Evolutionary conservation across 257 asterid species (phyloP).

Genomic region (Primulina eburnea): DNA sequence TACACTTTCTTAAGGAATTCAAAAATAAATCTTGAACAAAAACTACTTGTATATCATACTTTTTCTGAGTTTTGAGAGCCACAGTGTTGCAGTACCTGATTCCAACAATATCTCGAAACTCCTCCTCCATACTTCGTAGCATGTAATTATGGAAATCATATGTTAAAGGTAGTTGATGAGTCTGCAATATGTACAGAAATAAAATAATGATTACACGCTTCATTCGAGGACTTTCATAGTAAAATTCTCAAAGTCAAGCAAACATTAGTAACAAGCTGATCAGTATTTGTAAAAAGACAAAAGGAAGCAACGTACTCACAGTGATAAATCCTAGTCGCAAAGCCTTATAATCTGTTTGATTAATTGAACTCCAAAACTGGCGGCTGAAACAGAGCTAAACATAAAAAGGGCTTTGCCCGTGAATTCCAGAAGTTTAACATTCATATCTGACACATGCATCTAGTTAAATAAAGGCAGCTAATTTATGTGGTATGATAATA

Average conservation of each 20-base stretch:
- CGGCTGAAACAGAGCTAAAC: slow-evolving; percentile 95
- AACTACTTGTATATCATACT: not conserved
- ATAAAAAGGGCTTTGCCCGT: slow-evolving; percentile 12
- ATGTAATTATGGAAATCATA: slow-evolving; percentile 91
- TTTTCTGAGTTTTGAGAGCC: slow-evolving; percentile 1
- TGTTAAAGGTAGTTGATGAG: slow-evolving; percentile 80
- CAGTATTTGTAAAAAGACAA: too few species aligned
- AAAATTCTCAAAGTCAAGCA: too few species aligned
- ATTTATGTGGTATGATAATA: too few species aligned
- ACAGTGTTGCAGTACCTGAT: slow-evolving; percentile 56
- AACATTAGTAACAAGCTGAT: too few species aligned
- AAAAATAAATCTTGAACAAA: not conserved
- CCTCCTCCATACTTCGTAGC: slow-evolving; percentile 98
- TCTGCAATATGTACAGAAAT: slow-evolving; percentile 43
- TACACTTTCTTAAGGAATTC: too few species aligned
- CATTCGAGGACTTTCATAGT: not conserved
- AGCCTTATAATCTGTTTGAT: slow-evolving; percentile 91
- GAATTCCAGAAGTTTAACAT: too few species aligned
- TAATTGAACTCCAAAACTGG: slow-evolving; percentile 94
- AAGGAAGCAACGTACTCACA: slow-evolving; percentile 35
- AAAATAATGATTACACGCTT: slow-evolving; percentile 4
- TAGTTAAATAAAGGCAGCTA: too few species aligned
- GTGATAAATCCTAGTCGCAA: slow-evolving; percentile 78
- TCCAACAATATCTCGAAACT: slow-evolving; percentile 93
- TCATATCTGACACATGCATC: not conserved